Base-by-base conservation (phyloP, 306 rosid genomes). In the Elaeagnus macrophylla region DNA sequence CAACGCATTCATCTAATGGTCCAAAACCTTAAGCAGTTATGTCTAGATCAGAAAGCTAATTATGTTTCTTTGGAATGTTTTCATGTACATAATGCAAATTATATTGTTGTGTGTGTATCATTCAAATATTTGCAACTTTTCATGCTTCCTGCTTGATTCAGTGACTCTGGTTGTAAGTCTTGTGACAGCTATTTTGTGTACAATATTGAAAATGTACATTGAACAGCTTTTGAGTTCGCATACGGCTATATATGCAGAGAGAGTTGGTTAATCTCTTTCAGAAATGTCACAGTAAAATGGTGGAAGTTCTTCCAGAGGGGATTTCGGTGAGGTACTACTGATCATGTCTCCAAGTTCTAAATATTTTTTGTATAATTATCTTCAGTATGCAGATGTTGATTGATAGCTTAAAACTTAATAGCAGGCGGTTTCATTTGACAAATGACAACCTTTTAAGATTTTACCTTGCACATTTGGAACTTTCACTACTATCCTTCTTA, bases 271-370 rank as follows among this genome's bases (percentile, higher is more conserved):
- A 75, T 60, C 86, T 86, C 65, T 66, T 75, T 73, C 75, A 76
- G 64, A 74, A 64, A 60, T 86, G 97, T 76, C 95, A 90, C 69
- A 86, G 94, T 77, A 74, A 78, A 81, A 81, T 90, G 91, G 83
- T 70, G 41, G 76, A 79, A 68, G 80, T 79, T 72, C 72, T 90
- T 74, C 77, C 86, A 38, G 70, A 35, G 54, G 69, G 67, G 73
- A 55, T 75, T 14, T 54, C 72, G 0, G 88, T 83, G 54, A 83
- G 97, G 94, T 86, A 76, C 67, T 68, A 76, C 66, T 69, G 48
- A 40, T 41, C 25, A 19, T 36, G 1, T 48, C 52, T 43, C 39
- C 25, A 68, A 59, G 51, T 44, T 48, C 46, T 19, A 64, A 12
- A 54, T 57, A 57, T 58, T 45, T 48, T 43, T 10, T 12, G 2